Evolutionary conservation across 2,329 filamentous ascomycete species (phyloP).

Genomic region (Sphaerulina vaccinii): DNA sequence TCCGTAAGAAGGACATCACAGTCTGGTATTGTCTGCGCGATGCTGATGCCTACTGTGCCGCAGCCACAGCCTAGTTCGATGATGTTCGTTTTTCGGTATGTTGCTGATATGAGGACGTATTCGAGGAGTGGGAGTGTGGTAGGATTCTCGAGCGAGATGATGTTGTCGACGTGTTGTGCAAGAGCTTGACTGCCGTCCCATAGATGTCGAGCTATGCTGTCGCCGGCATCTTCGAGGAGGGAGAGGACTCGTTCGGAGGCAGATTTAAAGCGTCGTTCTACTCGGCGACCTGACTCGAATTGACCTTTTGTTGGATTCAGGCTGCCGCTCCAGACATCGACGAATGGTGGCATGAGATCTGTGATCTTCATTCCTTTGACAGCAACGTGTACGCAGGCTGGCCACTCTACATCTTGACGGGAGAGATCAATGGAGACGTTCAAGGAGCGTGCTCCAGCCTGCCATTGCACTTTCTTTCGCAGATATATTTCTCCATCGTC

Average conservation of each 20-base stretch:
- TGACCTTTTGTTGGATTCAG: conserved; percentile 41
- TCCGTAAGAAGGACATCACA: conserved; percentile 63
- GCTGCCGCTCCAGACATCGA: conserved; percentile 58
- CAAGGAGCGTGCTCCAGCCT: conserved; percentile 44
- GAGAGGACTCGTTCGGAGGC: conserved; percentile 42
- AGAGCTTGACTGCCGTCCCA: conserved; percentile 66
- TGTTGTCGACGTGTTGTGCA: conserved; percentile 52
- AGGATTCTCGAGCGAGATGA: conserved; percentile 37
- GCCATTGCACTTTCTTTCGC: conserved; percentile 47
- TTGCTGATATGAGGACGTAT: conserved; percentile 39
- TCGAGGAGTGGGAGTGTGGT: conserved; percentile 40
- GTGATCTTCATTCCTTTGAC: conserved; percentile 35
- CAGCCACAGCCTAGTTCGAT: conserved; percentile 69
- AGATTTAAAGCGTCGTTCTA: conserved; percentile 56
- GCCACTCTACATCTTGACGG: conserved; percentile 40
- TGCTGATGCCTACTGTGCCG: conserved; percentile 65
- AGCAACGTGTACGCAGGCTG: conserved; percentile 44
- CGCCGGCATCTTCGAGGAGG: conserved; percentile 69
- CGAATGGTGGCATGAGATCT: conserved; percentile 42
- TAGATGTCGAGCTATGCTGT: conserved; percentile 70
- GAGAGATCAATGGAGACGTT: conserved; percentile 45
- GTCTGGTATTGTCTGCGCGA: conserved; percentile 54
- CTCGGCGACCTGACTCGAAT: conserved; percentile 50
- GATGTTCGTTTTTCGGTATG: conserved; percentile 48
- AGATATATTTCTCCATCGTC: conserved; percentile 42